phyloP scores from a whole-genome alignment of 2,329 filamentous ascomycete genomes.

The Sporothrix pseudoabietina region DNA sequence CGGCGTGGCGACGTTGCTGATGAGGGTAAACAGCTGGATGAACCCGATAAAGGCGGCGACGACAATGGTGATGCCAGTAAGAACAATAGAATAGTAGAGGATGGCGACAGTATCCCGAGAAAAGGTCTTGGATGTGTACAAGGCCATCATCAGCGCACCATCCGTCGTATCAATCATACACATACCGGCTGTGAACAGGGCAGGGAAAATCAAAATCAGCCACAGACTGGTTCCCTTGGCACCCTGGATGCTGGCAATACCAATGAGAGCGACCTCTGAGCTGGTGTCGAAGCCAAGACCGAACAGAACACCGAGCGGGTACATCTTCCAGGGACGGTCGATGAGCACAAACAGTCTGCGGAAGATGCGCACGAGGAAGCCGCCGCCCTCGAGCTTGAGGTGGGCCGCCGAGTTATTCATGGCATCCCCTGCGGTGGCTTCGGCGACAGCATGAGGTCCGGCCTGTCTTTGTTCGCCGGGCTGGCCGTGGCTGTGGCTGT shows the following conservation, averaged over 20 bases:
- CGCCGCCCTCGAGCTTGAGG: slow-evolving; percentile 74
- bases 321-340: slow-evolving; percentile 90
- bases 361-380: slow-evolving; percentile 71
- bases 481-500: background rate
- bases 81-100: slow-evolving; percentile 87
- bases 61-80: slow-evolving; percentile 79
- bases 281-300: slow-evolving; percentile 95
- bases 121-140: slow-evolving; percentile 81
- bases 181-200: slow-evolving; percentile 93
- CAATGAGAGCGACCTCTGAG: slow-evolving; percentile 88
- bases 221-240: slow-evolving; percentile 86
- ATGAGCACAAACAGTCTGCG: slow-evolving; percentile 74
- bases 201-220: slow-evolving; percentile 89
- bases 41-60: slow-evolving; percentile 84
- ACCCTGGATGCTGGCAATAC: slow-evolving; percentile 85
- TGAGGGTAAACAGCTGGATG: slow-evolving; percentile 78
- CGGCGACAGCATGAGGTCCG: slow-evolving; percentile 25
- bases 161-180: slow-evolving; percentile 91
- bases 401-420: slow-evolving; percentile 46
- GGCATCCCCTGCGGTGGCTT: slow-evolving; percentile 27
- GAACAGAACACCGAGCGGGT: slow-evolving; percentile 83
- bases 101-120: slow-evolving; percentile 84
- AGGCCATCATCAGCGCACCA: slow-evolving; percentile 89
- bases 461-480: background rate
- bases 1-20: slow-evolving; percentile 74